Evolutionary conservation across 805 yeast species (phyloP).

Genomic region (Myxozyma nipponensis): DNA sequence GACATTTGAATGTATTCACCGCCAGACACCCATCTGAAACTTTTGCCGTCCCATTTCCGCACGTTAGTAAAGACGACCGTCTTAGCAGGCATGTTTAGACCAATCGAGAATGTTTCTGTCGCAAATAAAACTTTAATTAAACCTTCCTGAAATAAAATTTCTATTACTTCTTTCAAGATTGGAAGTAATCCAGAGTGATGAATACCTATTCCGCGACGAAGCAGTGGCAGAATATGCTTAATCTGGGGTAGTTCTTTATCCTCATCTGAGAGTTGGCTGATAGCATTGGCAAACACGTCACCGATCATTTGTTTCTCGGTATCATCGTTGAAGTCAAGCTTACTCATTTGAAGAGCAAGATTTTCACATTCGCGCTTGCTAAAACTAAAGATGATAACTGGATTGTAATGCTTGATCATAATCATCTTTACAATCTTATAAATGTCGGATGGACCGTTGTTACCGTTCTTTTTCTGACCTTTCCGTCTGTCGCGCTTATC

Average conservation of each 20-base stretch:
- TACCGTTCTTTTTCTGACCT: constrained; percentile 71
- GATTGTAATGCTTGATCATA: constrained; percentile 93
- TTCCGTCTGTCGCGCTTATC: constrained; percentile 51
- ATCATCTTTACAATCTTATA: constrained; percentile 93
- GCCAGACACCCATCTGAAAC: constrained; percentile 98
- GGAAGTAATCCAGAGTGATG: constrained; percentile 97
- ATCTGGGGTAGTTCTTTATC: constrained; percentile 94
- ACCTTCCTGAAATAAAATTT: constrained; percentile 95
- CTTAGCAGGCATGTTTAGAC: constrained; percentile 98
- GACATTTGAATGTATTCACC: constrained; percentile 99
- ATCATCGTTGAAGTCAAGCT: constrained; percentile 86
- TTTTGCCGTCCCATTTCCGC: constrained; percentile 96
- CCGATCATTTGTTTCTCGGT: constrained; percentile 90
- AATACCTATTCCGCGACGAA: constrained; percentile 95
- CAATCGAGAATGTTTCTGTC: constrained; percentile 97
- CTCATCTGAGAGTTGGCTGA: constrained; percentile 78
- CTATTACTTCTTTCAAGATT: constrained; percentile 89
- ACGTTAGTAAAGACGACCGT: constrained; percentile 97
- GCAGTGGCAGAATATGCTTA: constrained; percentile 79
- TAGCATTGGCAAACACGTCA: constrained; percentile 87
- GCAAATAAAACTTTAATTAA: constrained; percentile 91
- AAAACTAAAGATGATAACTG: constrained; percentile 97
- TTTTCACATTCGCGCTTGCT: constrained; percentile 96
- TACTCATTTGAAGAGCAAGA: constrained; percentile 91
- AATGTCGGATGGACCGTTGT: constrained; percentile 66